A percentile compares a stretch with the other conserved stretches of the same genome.
These are phyloP conservation scores for Aphanomyces invadans DNA, from an alignment of 352 stramenopile species.

Conservation along the genomic window DNA sequence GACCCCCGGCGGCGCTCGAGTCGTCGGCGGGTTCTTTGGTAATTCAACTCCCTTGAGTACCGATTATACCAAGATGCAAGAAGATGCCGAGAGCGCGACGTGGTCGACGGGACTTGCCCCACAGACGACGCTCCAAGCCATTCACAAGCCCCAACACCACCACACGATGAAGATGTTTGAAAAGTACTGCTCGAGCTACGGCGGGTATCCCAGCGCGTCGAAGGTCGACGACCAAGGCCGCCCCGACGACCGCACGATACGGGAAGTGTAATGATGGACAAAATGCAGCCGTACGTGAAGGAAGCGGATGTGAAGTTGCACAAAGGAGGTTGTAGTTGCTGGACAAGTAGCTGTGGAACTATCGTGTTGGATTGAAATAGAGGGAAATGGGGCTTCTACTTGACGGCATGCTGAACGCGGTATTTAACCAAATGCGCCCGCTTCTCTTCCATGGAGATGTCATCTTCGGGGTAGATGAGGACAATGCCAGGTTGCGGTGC, in stretches of 20 bases:
- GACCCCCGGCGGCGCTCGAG: too few relatives aligned
- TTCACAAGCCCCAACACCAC: not conserved
- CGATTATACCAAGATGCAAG: not conserved
- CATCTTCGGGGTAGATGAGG: conserved; percentile 48
- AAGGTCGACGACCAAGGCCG: too few relatives aligned
- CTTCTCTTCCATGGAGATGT: conserved; percentile 70
- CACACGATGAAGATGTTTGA: conserved; percentile 39
- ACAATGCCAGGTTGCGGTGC: conserved; percentile 35
- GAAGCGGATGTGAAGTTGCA: not conserved
- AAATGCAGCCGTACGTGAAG: not conserved
- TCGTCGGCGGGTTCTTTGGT: too few relatives aligned
- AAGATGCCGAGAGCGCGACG: not conserved
- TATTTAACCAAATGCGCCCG: conserved; percentile 70
- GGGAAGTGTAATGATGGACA: not conserved
- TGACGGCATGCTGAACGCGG: too few relatives aligned
- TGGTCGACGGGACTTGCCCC: too few relatives aligned
- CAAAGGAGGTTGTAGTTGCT: too few relatives aligned
- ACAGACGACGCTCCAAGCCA: too few relatives aligned
- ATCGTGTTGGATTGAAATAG: too few relatives aligned
- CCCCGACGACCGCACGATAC: not conserved
- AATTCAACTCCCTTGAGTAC: too few relatives aligned
- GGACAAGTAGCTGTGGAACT: too few relatives aligned
- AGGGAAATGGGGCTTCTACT: too few relatives aligned
- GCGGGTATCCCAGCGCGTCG: conserved; percentile 54
- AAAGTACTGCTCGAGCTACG: conserved; percentile 82